Percentiles rank a stretch among this genome's conserved stretches.
These are phyloP conservation scores for Kalanchoe fedtschenkoi DNA, from an alignment of 164 flowering plant genomes.

Conservation along the genomic window DNA sequence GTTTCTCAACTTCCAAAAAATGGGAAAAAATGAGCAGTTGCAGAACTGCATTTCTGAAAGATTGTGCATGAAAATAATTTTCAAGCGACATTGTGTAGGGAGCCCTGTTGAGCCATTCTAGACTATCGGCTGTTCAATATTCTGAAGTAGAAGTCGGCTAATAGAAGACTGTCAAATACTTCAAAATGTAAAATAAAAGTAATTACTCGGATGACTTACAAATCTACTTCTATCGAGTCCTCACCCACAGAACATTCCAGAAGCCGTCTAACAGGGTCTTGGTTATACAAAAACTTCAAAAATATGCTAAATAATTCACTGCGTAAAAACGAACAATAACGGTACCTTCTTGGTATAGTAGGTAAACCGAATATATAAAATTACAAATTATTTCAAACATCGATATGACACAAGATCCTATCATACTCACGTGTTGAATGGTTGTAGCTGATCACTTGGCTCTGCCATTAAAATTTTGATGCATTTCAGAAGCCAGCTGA, in stretches of 20 bases:
- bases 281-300: constrained; percentile 79
- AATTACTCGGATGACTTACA: constrained; percentile 40
- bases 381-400: background rate
- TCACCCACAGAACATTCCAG: constrained; percentile 54
- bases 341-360: constrained; percentile 1
- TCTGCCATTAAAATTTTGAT: constrained; percentile 78
- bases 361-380: background rate
- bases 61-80: no score
- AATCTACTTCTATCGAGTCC: constrained; percentile 46
- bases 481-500: constrained; percentile 78
- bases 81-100: no score
- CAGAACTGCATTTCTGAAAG: no score
- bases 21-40: no score
- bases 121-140: no score
- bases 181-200: background rate
- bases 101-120: no score
- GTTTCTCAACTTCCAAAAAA: no score
- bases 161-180: background rate
- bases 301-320: constrained; percentile 89
- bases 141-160: no score
- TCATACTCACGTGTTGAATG: constrained; percentile 59
- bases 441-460: constrained; percentile 70
- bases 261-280: constrained; percentile 75
- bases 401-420: constrained; percentile 5
- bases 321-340: constrained; percentile 17